Evolutionary conservation across 2,329 filamentous ascomycete species (phyloP).

Genomic region (Sphaerostilbella broomeana): DNA sequence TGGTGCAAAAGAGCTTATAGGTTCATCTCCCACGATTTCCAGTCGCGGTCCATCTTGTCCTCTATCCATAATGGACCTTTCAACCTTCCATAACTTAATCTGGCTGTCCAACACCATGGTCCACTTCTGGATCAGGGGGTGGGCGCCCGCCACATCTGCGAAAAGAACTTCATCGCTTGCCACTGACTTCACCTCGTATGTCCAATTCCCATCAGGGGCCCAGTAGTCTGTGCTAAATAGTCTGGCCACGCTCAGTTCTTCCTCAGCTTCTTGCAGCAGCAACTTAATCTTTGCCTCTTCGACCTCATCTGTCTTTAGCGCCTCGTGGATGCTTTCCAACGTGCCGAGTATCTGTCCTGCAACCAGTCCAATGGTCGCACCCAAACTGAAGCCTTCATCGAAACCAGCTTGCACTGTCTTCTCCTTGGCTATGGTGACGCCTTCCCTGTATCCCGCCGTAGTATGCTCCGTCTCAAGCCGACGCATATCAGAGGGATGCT

Average conservation of each 20-base stretch:
- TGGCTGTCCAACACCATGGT: conserved; percentile 29
- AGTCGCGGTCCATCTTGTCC: conserved; percentile 19
- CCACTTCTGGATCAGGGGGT: conserved; percentile 64
- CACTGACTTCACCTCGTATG: conserved; percentile 44
- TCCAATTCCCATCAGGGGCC: conserved; percentile 65
- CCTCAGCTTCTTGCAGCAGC: conserved; percentile 44
- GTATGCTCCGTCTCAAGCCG: conserved; percentile 69
- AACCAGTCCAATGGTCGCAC: conserved; percentile 68
- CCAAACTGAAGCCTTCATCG: conserved; percentile 82
- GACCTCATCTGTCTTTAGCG: conserved; percentile 31
- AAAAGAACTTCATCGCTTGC: conserved; percentile 45
- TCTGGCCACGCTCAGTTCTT: conserved; percentile 53
- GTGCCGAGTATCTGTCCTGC: conserved; percentile 71
- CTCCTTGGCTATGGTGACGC: conserved; percentile 69
- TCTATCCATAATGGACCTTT: conserved; percentile 27
- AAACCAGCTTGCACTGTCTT: conserved; percentile 78
- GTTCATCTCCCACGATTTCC: conserved; percentile 21
- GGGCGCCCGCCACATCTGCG: conserved; percentile 56
- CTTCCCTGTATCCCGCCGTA: conserved; percentile 87
- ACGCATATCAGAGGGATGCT: conserved; percentile 58
- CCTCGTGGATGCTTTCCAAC: conserved; percentile 61
- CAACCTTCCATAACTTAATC: conserved; percentile 28
- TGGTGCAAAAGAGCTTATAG: conserved; percentile 4
- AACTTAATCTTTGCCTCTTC: conserved; percentile 16
- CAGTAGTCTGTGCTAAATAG: conserved; percentile 64